Base-by-base conservation (phyloP, 169 alveolate genomes). In the Plasmodium falciparum region DNA sequence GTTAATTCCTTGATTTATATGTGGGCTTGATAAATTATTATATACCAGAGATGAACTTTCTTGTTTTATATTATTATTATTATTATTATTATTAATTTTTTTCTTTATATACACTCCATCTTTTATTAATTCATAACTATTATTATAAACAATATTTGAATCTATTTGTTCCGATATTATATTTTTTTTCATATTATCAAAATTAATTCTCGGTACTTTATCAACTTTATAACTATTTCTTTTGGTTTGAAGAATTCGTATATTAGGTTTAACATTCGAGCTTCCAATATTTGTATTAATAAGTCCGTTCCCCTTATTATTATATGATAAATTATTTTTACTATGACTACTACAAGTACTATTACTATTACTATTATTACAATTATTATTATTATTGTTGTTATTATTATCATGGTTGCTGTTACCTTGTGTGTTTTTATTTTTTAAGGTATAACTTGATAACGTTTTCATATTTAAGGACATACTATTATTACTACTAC, bases 191-290 rank as follows among this genome's bases (percentile, higher is more conserved):
- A 4, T 58, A 52, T 59, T 39, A 12, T 74, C 73, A 11, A 39
- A 33, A 11, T 26, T 26, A 17, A 74, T n/a, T 52, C 45, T 74
- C 0, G 63, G 72, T 0, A 74, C 59, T 63, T 43, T 74, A 20
- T 74, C 73, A 5, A 74, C 88, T 15, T 22, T 59, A 63, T 74
- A 74, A 12, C 67, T 50, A 61, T 74, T 74, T 74, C 73, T n/a
- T 12, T 63, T 74, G 54, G 24, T 43, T 26, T 61, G 50, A 17
- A 22, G 13, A 17, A 54, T 73, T 73, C 52, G 22, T 11, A 59
- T 52, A 43, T 73, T 73, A 11, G 63, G 62, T 1, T 9, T 54
- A 39, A 39, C 9, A 5, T 39, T 39, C 2, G 47, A 39, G 0
- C 11, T 39, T 1, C 2, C 47, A 39, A 39, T 39, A 39, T 39